phyloP scores from a whole-genome alignment of 768 basidiomycete genomes.

The Cyclocybe cylindracea region DNA sequence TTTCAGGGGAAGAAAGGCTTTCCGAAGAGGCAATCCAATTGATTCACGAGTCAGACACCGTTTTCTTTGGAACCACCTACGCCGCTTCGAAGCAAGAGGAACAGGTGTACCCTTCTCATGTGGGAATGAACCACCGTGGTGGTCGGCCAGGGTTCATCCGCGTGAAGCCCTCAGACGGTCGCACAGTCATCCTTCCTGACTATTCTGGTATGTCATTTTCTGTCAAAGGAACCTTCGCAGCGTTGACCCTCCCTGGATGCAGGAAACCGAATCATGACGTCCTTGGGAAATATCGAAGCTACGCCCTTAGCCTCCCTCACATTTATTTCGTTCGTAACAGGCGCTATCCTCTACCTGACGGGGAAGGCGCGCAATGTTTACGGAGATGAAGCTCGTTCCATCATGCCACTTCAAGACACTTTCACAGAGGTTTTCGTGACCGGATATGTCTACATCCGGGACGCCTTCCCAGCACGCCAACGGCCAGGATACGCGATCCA shows the following conservation, averaged over 20 bases:
- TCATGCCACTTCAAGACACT: constrained; percentile 59
- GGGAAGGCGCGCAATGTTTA: constrained; percentile 52
- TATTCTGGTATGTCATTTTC: constrained; percentile 48
- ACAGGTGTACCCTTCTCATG: constrained; percentile 49
- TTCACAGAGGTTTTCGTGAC: constrained; percentile 51
- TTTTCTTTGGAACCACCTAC: constrained; percentile 58
- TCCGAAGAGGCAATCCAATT: constrained; percentile 50
- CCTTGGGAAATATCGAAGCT: constrained; percentile 60
- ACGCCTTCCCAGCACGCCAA: constrained; percentile 58
- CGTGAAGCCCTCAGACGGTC: constrained; percentile 53
- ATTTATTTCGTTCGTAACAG: constrained; percentile 53
- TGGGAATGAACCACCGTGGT: constrained; percentile 66
- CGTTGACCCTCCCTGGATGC: constrained; percentile 1
- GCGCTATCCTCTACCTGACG: constrained; percentile 63
- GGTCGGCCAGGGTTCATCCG: constrained; percentile 65
- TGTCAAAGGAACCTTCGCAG: background rate
- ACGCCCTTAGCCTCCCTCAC: constrained; percentile 58
- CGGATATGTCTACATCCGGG: constrained; percentile 51
- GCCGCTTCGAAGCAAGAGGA: constrained; percentile 38
- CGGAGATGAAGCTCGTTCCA: constrained; percentile 43
- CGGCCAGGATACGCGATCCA: constrained; percentile 19
- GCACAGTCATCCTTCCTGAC: constrained; percentile 60
- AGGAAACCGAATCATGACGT: constrained; percentile 68
- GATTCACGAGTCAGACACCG: constrained; percentile 50
- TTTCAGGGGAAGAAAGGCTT: constrained; percentile 40